Evolutionary conservation across 2,329 filamentous ascomycete species (phyloP).

Genomic region (Alternaria arborescens): DNA sequence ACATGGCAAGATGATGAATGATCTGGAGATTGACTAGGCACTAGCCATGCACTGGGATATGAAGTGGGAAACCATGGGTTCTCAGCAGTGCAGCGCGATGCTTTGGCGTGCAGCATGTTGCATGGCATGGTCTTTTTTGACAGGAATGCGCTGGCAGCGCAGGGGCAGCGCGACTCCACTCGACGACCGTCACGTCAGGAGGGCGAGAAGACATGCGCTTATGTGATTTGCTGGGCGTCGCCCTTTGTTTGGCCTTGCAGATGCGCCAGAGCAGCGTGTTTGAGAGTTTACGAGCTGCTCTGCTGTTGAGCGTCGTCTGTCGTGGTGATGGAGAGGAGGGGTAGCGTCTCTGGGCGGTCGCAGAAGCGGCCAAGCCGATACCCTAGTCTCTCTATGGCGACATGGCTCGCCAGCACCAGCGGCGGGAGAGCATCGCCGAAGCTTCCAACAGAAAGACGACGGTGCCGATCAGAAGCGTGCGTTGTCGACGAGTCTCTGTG

Average conservation of each 20-base stretch:
- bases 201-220: slow-evolving; percentile 21
- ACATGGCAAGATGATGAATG: slow-evolving; percentile 8
- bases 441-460: slow-evolving; percentile 8
- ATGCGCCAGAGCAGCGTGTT: slow-evolving; percentile 18
- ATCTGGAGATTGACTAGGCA: slow-evolving; percentile 17
- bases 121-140: slow-evolving; percentile 31
- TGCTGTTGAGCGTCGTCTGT: slow-evolving; percentile 5
- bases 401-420: slow-evolving; percentile 3
- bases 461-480: slow-evolving; percentile 21
- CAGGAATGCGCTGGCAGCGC: slow-evolving; percentile 30
- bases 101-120: slow-evolving; percentile 37
- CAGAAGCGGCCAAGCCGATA: slow-evolving; percentile 28
- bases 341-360: slow-evolving; percentile 23
- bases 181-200: slow-evolving; percentile 32
- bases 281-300: slow-evolving; percentile 8
- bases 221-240: slow-evolving; percentile 27
- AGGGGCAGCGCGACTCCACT: slow-evolving; percentile 28
- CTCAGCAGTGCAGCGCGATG: slow-evolving; percentile 36
- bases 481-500: slow-evolving; percentile 27
- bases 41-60: slow-evolving; percentile 39
- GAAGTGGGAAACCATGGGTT: slow-evolving; percentile 42
- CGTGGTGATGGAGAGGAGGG: slow-evolving; percentile 6
- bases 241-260: slow-evolving; percentile 2
- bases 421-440: slow-evolving; percentile 12
- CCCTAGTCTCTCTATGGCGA: slow-evolving; percentile 8